Base-by-base conservation (phyloP, 1,284 basidiomycete genomes). In the Cutaneotrichosporon mucoides region DNA sequence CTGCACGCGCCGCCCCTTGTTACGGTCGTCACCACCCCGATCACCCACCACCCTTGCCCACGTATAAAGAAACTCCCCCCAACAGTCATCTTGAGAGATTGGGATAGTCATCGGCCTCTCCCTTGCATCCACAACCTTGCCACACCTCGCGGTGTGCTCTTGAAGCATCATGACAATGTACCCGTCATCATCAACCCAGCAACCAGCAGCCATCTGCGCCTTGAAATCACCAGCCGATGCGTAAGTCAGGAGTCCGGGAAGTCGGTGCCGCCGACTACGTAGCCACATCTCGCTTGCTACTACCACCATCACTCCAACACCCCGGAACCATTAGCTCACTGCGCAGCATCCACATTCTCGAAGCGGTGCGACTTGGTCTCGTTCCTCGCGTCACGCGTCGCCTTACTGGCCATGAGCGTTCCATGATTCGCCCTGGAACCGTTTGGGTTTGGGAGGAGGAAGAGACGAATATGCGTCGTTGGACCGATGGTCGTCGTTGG, bases 381-480 rank as follows among this genome's bases (percentile, higher is more conserved):
- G 89, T 95, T 38, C 91, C 93, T 2, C 85, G 92, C 63, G 90
- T 97, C 41, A 93, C 91, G 12, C 86, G 93, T 41, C 86, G 93
- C 15, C 84, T 98, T 48, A 90, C 93, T 61, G 93, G 95, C 70
- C 85, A 89, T 57, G 93, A 98, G 78, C 85, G 90, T 60, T 87
- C 86, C 69, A 88, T 92, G 84, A 95, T 98, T 73, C 84, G 86
- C 3, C 92, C 90, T 5, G 93, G 93, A 59, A 89, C 89, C 12
- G 90, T 98, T 40, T 98, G 96, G 75, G 93, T 97, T 60, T 98
- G 96, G 76, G 92, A 98, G 78, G 94, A 96, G 74, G 76, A 75
- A 63, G 76, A 77, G 59, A 76, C 74, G 1, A 76, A 75, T 58
- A 81, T 81, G 79, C 69, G 79, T 12, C 63, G 80, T 9, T 81